Percentiles rank a stretch among this genome's conserved stretches.
Evolutionary conservation across 257 asterid species (phyloP).

Genomic region (Henckelia pumila): DNA sequence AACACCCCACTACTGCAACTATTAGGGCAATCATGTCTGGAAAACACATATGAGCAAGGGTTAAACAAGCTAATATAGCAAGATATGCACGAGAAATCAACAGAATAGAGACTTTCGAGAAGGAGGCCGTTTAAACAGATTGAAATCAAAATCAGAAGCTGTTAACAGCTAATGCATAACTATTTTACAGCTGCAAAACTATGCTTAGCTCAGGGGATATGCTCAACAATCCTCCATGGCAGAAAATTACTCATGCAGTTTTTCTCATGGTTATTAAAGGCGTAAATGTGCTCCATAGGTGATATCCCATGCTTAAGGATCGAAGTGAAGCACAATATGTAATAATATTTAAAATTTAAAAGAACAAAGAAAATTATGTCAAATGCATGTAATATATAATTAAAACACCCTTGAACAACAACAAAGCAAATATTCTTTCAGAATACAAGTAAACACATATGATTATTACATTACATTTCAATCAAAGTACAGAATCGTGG

Average conservation of each 20-base stretch:
- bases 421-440: too few species aligned
- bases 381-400: too few species aligned
- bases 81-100: background rate
- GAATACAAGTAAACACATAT: too few species aligned
- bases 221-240: background rate
- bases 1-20: constrained; percentile 42
- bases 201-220: background rate
- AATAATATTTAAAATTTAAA: too few species aligned
- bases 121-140: background rate
- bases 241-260: background rate
- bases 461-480: too few species aligned
- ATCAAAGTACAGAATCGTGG: too few species aligned
- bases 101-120: background rate
- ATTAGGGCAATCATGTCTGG: constrained; percentile 60
- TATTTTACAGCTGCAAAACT: background rate
- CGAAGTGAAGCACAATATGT: background rate
- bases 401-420: too few species aligned
- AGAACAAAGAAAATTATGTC: too few species aligned
- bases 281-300: background rate
- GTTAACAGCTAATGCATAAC: background rate
- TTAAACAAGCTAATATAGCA: background rate
- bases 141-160: background rate
- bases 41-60: background rate
- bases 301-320: background rate
- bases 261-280: background rate